Evolutionary conservation across 805 yeast species (phyloP), one percentile per base, ranked within the genome.

Genomic region (Kregervanrija fluxuum): DNA sequence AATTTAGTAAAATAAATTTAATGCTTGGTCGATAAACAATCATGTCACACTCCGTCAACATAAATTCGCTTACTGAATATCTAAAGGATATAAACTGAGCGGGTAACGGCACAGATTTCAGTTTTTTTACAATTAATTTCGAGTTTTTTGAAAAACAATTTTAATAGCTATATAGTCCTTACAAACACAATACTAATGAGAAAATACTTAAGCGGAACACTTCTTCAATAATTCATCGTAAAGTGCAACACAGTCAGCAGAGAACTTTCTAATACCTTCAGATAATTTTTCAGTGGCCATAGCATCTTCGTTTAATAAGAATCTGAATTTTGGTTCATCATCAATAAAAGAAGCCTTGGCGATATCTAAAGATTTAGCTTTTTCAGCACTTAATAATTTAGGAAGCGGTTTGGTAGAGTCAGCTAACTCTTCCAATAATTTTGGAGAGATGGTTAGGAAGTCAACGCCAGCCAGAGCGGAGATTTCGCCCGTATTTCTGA

Each of bases 241-340:
- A 65, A 93, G 78, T 45, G 96, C 82, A 58, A 72, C 80, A 60
- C 95, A 83, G 68, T 93, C 99, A 67, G 85, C 91, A 59, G 96
- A 86, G 71, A 93, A 93, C 68, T 82, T 80, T 78, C 98, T 85
- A 74, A 93, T 93, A 79, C 99, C 99, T 66, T 93, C 96, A 58
- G 96, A 71, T 65, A 93, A 80, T 77, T 93, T 93, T 75, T 88
- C 97, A 54, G 96, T 88, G 59, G 97, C 95, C 98, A 93, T 91
- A 54, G 93, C 93, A 67, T 93, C 98, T 68, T 93, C 95, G 73
- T 93, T 91, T 58, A 93, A 73, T 48, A 72, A 76, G 75, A 78
- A 87, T 79, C 96, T 86, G 89, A 93, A 93, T 52, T 75, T 68
- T 42, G 95, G 70, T 73, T 91, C 98, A 68, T 89, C 82, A 63